These are phyloP conservation scores for Oryza rufipogon DNA, from an alignment of 176 grass and related monocot species.

Conservation along the genomic window DNA sequence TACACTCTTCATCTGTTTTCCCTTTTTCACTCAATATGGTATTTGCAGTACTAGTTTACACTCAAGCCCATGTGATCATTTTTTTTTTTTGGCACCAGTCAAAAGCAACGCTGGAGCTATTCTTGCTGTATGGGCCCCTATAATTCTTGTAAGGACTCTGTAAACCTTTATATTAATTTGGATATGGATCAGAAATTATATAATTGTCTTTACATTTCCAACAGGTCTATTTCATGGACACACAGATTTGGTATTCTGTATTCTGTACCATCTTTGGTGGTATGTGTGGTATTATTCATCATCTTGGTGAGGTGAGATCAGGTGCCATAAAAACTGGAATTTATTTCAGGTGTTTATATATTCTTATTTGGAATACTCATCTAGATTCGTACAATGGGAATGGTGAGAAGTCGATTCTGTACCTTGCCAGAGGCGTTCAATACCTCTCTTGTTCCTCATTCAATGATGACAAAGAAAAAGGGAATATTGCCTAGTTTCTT, in stretches of 20 bases:
- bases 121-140: conserved; percentile 87
- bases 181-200: conserved; percentile 31
- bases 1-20: conserved; percentile 6
- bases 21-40: conserved; percentile 10
- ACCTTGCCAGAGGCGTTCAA: conserved; percentile 85
- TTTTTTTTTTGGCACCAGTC: conserved; percentile 51
- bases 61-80: conserved; percentile 19
- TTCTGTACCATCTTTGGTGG: conserved; percentile 98
- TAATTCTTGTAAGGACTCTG: conserved; percentile 79
- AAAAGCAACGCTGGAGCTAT: conserved; percentile 91
- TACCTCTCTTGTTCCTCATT: conserved; percentile 74
- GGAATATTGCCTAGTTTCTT: conserved; percentile 63
- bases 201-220: conserved; percentile 39
- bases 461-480: conserved; percentile 62
- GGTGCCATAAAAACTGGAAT: conserved; percentile 2
- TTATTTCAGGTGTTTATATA: conserved; percentile 36
- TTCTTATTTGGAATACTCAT: conserved; percentile 41
- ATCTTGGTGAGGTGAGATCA: conserved; percentile 91
- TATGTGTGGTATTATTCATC: conserved; percentile 90
- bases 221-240: conserved; percentile 99
- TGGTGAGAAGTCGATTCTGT: conserved; percentile 89
- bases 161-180: conserved; percentile 19
- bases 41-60: conserved; percentile 20
- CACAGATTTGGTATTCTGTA: conserved; percentile 98
- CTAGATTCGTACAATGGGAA: conserved; percentile 99